Conservation (phyloP, 2,329 filamentous ascomycete species). For the Apiospora sp. region DNA sequence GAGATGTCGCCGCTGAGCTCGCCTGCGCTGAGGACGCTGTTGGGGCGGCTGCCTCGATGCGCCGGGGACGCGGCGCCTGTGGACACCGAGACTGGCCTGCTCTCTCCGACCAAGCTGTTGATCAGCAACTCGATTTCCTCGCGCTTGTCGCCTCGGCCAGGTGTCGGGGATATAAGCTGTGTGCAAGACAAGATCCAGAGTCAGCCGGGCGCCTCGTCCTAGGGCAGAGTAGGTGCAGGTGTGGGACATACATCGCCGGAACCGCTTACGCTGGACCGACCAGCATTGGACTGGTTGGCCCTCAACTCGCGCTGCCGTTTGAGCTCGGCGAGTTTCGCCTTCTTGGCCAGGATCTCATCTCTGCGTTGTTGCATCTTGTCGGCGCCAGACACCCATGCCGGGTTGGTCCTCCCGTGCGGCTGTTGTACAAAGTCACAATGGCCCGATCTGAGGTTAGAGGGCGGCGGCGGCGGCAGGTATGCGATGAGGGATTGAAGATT, state of each 20-base stretch:
- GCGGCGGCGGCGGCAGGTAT: neutral
- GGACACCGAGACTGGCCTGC: conserved; percentile 73
- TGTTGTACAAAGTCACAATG: neutral
- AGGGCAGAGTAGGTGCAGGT: conserved; percentile 22
- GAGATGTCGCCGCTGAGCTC: conserved; percentile 81
- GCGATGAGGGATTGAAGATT: neutral
- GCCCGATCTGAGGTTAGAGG: neutral
- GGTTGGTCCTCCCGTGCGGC: conserved; percentile 34
- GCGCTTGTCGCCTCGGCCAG: conserved; percentile 72
- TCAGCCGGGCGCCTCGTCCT: neutral
- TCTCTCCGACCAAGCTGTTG: conserved; percentile 81
- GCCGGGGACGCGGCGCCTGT: conserved; percentile 73
- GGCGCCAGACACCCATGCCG: conserved; percentile 57
- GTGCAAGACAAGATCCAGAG: conserved; percentile 25
- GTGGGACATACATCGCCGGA: conserved; percentile 71
- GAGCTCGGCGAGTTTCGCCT: conserved; percentile 94
- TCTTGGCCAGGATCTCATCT: conserved; percentile 96
- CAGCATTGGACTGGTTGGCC: conserved; percentile 75
- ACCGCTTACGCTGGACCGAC: conserved; percentile 73
- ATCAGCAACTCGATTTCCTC: conserved; percentile 87
- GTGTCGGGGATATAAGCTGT: conserved; percentile 74
- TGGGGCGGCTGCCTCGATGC: conserved; percentile 77
- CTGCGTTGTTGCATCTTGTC: conserved; percentile 78
- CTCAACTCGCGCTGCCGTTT: conserved; percentile 90
- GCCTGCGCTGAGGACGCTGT: conserved; percentile 83